Conservation (phyloP, 2,329 filamentous ascomycete species). For the Exophiala xenobiotica region DNA sequence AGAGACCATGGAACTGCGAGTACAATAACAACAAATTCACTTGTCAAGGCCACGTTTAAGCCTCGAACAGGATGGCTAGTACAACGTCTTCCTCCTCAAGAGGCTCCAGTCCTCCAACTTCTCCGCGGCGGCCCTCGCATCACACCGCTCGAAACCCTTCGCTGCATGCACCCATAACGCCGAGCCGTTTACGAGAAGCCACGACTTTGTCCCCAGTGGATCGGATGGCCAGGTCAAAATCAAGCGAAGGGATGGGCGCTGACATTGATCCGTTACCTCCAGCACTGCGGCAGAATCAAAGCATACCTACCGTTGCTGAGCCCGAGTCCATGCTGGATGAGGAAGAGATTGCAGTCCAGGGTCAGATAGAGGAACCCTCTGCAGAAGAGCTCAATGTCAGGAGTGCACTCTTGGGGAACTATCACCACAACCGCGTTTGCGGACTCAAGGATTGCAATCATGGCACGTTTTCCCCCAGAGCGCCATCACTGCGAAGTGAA, state of each 20-base stretch:
- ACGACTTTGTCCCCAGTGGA: slow-evolving; percentile 29
- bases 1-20: background rate
- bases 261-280: no score
- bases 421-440: slow-evolving; percentile 40
- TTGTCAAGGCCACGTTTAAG: no score
- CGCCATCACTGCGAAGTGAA: slow-evolving; percentile 51
- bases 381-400: slow-evolving; percentile 34
- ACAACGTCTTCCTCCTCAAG: slow-evolving; percentile 4
- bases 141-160: slow-evolving; percentile 10
- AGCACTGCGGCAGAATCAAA: slow-evolving; percentile 7
- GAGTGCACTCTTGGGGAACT: slow-evolving; percentile 42
- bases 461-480: slow-evolving; percentile 72
- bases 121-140: slow-evolving; percentile 15
- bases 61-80: slow-evolving; percentile 16
- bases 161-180: slow-evolving; percentile 25
- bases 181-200: slow-evolving; percentile 29
- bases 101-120: slow-evolving; percentile 17
- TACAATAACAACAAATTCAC: slow-evolving; percentile 1
- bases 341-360: slow-evolving; percentile 8
- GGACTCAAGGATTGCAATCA: slow-evolving; percentile 59
- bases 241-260: slow-evolving; percentile 6
- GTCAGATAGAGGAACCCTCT: slow-evolving; percentile 24
- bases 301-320: slow-evolving; percentile 17
- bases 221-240: slow-evolving; percentile 22
- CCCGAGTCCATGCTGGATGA: slow-evolving; percentile 16